Evolutionary conservation across 768 basidiomycete species (phyloP), one percentile per base, ranked within the genome.

Genomic region (Omphalotus guepiniiformis): DNA sequence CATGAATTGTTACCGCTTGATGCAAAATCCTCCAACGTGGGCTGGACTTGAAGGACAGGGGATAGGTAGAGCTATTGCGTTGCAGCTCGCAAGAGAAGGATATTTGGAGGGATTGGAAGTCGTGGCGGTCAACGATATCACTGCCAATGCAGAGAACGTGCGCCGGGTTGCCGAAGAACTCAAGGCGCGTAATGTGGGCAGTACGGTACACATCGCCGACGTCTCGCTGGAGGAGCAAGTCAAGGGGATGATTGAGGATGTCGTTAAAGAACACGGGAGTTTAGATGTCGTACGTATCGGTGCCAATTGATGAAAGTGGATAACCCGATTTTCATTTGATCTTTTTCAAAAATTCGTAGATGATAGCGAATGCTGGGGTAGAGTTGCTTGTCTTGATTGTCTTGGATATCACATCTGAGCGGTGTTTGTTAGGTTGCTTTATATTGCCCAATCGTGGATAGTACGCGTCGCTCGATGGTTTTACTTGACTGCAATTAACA

Each of bases 31-130:
- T n/a, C n/a, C n/a, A n/a, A n/a, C n/a, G n/a, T n/a, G n/a, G n/a
- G n/a, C n/a, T n/a, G n/a, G n/a, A n/a, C n/a, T n/a, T n/a, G n/a
- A n/a, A n/a, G n/a, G n/a, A n/a, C 67, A 68, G 32, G 75, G 75
- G 18, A 73, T 74, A 34, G 74, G 73, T 3, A 63, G 63, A 19
- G 67, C 64, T 39, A 70, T 73, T 34, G 69, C 72, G 9, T 55
- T 66, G 7, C 62, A 71, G 5, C 65, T 76, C 21, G 72, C 73
- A 18, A 44, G 57, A 11, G 72, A 69, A 45, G 72, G 72, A 13
- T 66, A 69, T 46, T n/a, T n/a, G n/a, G n/a, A n/a, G n/a, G n/a
- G n/a, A n/a, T n/a, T n/a, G n/a, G n/a, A n/a, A n/a, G 67, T 69
- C 44, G 56, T 74, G 26, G 65, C 63, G 23, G 53, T 73, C 44